These are phyloP conservation scores for Sordariomycetes sp. DNA, from an alignment of 2,329 filamentous ascomycete genomes.

Conservation along the genomic window DNA sequence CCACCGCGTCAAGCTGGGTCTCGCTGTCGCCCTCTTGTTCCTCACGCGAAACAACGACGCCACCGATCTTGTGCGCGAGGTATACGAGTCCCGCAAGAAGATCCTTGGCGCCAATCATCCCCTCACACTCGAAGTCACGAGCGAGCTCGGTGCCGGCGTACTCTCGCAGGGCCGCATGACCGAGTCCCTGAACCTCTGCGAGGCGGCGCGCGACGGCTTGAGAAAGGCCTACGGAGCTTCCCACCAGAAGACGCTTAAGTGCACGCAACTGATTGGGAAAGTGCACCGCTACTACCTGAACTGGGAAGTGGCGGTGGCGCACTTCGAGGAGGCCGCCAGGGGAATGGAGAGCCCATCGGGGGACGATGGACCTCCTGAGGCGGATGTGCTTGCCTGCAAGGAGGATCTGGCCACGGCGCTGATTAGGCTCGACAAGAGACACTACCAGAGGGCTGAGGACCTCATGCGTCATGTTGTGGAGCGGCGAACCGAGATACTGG, in stretches of 20 bases:
- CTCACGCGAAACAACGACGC: neutral
- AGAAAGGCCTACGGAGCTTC: neutral
- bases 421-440: neutral
- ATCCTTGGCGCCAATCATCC: neutral
- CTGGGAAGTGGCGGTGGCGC: neutral
- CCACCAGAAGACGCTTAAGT: neutral
- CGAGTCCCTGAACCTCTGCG: neutral
- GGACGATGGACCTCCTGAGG: neutral
- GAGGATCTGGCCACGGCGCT: neutral
- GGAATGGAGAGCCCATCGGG: neutral
- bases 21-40: neutral
- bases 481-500: slow-evolving; percentile 1
- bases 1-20: neutral
- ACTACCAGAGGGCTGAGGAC: neutral
- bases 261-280: neutral
- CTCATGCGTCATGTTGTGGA: slow-evolving; percentile 6
- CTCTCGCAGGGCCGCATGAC: neutral
- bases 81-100: neutral
- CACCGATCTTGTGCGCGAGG: neutral
- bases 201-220: neutral
- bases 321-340: neutral
- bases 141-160: neutral
- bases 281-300: neutral
- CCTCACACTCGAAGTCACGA: neutral
- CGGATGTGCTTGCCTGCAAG: neutral